phyloP scores from a whole-genome alignment of 331 rosid genomes.

The Erythrophleum ivorense region DNA sequence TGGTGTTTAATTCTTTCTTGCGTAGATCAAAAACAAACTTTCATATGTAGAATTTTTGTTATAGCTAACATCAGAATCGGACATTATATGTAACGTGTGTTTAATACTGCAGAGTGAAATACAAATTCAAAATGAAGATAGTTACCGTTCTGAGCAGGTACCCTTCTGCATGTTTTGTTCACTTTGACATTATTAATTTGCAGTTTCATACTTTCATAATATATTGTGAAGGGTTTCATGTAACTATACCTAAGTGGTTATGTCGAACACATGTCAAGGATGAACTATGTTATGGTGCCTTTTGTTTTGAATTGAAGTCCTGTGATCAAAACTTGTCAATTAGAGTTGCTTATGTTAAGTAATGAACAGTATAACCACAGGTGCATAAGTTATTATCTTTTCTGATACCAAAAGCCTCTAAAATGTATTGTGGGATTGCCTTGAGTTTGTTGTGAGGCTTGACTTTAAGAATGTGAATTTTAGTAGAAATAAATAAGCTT shows the following conservation, averaged over 20 bases:
- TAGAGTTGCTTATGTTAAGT: background rate
- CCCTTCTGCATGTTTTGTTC: slow-evolving; percentile 17
- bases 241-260: slow-evolving; percentile 25
- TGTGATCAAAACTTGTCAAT: background rate
- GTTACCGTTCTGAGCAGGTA: slow-evolving; percentile 93
- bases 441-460: background rate
- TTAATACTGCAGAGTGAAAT: slow-evolving; percentile 79
- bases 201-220: slow-evolving; percentile 24
- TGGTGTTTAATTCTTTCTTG: slow-evolving; percentile 2
- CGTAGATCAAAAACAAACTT: background rate
- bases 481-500: background rate
- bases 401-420: background rate
- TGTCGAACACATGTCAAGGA: slow-evolving; percentile 26
- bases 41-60: background rate
- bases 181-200: slow-evolving; percentile 32
- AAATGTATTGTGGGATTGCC: background rate
- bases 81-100: slow-evolving; percentile 30
- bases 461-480: background rate
- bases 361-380: background rate
- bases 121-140: slow-evolving; percentile 73
- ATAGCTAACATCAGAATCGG: slow-evolving; percentile 24
- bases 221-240: slow-evolving; percentile 24
- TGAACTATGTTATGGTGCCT: slow-evolving; percentile 2
- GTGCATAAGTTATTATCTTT: background rate
- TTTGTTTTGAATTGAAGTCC: slow-evolving; percentile 4